Evolutionary conservation across 371 early-diverging fungal species (phyloP), one percentile per base, ranked within the genome.

Genomic region (Dinochytrium kinnereticum): DNA sequence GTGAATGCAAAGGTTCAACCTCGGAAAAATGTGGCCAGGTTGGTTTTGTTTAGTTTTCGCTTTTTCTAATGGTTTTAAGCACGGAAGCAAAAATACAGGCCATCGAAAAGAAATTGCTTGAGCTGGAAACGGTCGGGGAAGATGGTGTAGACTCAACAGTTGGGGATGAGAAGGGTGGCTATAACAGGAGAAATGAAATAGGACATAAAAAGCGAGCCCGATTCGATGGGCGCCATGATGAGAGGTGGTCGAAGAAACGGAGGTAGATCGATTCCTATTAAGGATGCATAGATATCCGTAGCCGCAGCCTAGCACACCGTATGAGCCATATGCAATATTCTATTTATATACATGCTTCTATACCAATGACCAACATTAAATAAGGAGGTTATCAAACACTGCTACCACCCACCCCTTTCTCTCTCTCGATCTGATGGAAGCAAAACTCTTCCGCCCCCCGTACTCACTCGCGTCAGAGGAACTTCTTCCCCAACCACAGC

Each of bases 1-100:
- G 50, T 75, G 17, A 75, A 75, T 61, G n/a, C 24, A 1, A 75
- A 70, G 49, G 64, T 75, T 24, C 75, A 75, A 39, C 61, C 39
- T 34, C 38, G 33, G 19, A 38, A 49, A 33, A 28, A 19, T 10
- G 1, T 44, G 33, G 24, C 66, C 37, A 68, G 74, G 59, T 61
- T 31, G 17, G 67, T 28, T 10, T 59, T 59, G 49, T 33, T 28
- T 39, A 13, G 13, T 15, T 53, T 53, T 7, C 55, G 13, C 13
- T 15, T 53, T 53, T 5, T 53, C 26, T 49, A 68, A 68, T 21
- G 30, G 28, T 2, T 72, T 33, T 15, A 2, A 75, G 65, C 36
- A 59, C 64, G 26, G 70, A 61, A 33, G 39, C 68, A 13, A 57
- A 51, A 24, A 75, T 75, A 34, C 49, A 40, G 21, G 70, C 70